Evolutionary conservation across 108 stramenopile genomes (phyloP).

Genomic region (Epithemia pelagica): DNA sequence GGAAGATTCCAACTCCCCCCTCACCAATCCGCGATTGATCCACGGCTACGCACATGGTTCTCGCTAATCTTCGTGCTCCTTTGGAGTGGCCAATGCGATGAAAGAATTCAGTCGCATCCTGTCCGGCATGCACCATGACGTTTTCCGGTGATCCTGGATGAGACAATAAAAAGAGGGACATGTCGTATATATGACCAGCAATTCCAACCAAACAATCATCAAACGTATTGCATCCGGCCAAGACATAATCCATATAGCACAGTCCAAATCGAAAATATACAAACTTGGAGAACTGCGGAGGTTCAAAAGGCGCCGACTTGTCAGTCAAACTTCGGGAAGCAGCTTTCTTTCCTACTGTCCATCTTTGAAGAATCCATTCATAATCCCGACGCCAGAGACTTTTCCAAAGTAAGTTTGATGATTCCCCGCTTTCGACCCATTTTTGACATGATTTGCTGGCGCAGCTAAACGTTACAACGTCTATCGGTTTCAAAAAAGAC

Average conservation of each 20-base stretch:
- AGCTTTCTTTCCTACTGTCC: constrained; percentile 59
- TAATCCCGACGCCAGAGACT: constrained; percentile 66
- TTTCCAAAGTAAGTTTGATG: constrained; percentile 50
- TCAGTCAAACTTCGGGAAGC: constrained; percentile 35
- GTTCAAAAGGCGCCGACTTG: neutral
- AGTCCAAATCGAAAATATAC: constrained; percentile 73
- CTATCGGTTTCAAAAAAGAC: constrained; percentile 62
- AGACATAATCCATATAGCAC: constrained; percentile 56
- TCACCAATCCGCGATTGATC: constrained; percentile 33
- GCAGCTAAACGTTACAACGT: constrained; percentile 57
- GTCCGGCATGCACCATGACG: constrained; percentile 82
- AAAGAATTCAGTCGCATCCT: constrained; percentile 86
- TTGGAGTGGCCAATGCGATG: constrained; percentile 83
- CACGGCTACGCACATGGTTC: constrained; percentile 48
- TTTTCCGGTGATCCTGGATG: constrained; percentile 94
- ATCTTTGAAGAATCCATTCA: constrained; percentile 53
- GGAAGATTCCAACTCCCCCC: constrained; percentile 19
- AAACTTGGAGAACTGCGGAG: constrained; percentile 35
- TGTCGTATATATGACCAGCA: constrained; percentile 83
- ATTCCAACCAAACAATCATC: constrained; percentile 78
- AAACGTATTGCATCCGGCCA: constrained; percentile 65
- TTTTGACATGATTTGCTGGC: constrained; percentile 20
- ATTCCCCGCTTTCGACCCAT: constrained; percentile 17
- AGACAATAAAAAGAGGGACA: constrained; percentile 76
- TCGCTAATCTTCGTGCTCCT: constrained; percentile 53